Evolutionary conservation across 1,284 basidiomycete species (phyloP), one percentile per base, ranked within the genome.

Genomic region (Ganoderma boninense): DNA sequence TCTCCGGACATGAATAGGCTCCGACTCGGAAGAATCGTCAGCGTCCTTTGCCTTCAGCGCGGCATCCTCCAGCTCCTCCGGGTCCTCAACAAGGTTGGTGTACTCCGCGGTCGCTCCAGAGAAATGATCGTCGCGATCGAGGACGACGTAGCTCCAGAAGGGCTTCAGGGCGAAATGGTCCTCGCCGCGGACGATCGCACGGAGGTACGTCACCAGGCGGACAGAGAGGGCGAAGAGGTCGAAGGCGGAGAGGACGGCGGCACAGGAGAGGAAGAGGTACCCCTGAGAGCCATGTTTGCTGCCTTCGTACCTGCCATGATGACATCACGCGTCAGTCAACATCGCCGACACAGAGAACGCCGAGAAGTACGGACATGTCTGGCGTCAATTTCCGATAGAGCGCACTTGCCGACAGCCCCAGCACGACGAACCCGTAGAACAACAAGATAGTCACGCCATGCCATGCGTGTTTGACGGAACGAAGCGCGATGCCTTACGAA

Each of bases 351-450:
- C 32, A 32, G 5, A 52, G 69, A 69, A 59, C 43, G 66, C 65
- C 54, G 59, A 64, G 44, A 72, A 74, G 62, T 56, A 84, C 90
- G 79, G 83, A 96, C 91, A 95, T 90, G 80, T 95, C 85, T 0
- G 94, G 93, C 0, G 93, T 95, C 67, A 92, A 79, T 75, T 94
- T 94, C 65, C 84, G 85, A 79, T 95, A 95, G 43, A 93, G 78
- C 2, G 85, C 84, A 74, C 90, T 91, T 32, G 89, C 82, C 11
- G 88, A 84, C 74, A 91, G 87, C 13, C 93, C 93, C 49, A 95
- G 78, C 0, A 82, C 80, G 43, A 79, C 82, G 77, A 77, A 88
- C 69, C 67, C 76, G 79, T 92, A 92, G 80, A 95, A 95, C 0
- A 83, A 80, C 26, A 88, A 69, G 26, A 90, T 85, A 1, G 86